Percentiles rank a stretch among this genome's conserved stretches.
phyloP scores from a whole-genome alignment of 768 basidiomycete species.

The Naganishia onofrii region DNA sequence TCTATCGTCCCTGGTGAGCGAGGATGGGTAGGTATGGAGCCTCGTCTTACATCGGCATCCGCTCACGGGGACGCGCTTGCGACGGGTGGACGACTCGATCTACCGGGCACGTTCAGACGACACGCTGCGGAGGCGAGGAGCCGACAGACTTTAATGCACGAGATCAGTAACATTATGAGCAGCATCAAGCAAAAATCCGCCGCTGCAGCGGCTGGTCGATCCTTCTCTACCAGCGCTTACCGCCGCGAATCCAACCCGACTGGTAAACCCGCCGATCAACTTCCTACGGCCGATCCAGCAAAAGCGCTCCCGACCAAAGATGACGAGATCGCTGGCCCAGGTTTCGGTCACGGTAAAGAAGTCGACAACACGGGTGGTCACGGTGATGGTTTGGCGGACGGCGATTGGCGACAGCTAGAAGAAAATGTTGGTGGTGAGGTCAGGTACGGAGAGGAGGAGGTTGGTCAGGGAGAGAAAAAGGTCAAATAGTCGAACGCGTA shows the following conservation, averaged over 20 bases:
- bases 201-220: background rate
- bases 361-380: background rate
- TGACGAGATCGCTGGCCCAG: slow-evolving; percentile 27
- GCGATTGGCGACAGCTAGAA: slow-evolving; percentile 31
- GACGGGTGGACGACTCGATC: background rate
- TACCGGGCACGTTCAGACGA: background rate
- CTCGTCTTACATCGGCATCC: background rate
- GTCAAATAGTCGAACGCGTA: background rate
- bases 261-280: slow-evolving; percentile 17
- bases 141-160: background rate
- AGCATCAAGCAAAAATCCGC: slow-evolving; percentile 4
- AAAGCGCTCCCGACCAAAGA: slow-evolving; percentile 3
- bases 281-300: slow-evolving; percentile 29
- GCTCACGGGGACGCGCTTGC: slow-evolving; percentile 6
- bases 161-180: slow-evolving; percentile 7
- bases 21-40: slow-evolving; percentile 21
- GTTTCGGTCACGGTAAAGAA: slow-evolving; percentile 17
- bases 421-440: slow-evolving; percentile 31
- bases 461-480: slow-evolving; percentile 25
- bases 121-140: background rate
- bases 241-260: slow-evolving; percentile 17
- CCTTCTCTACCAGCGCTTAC: slow-evolving; percentile 11
- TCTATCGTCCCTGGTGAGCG: background rate
- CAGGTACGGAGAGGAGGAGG: slow-evolving; percentile 24
- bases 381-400: slow-evolving; percentile 23